These are phyloP conservation scores for Chaetomium tenue DNA, from an alignment of 495 filamentous ascomycete species.

Conservation along the genomic window DNA sequence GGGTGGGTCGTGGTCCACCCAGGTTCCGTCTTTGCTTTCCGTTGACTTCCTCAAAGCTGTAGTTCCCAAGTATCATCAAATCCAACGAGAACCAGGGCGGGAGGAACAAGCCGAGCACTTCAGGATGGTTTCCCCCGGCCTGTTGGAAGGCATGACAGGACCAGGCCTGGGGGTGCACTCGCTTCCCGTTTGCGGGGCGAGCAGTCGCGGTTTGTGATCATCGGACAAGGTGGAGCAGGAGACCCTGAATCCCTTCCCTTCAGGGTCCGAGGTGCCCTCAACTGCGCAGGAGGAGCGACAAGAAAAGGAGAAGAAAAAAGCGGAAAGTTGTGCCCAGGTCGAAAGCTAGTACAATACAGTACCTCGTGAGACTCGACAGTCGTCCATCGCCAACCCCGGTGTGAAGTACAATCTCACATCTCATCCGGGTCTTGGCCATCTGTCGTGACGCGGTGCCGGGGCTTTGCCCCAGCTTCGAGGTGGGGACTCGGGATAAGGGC, in stretches of 20 bases:
- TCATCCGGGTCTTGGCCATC: neutral
- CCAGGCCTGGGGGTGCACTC: neutral
- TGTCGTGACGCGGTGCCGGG: neutral
- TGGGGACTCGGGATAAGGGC: neutral
- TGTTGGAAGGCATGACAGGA: neutral
- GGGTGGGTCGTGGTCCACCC: neutral
- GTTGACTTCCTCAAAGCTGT: neutral
- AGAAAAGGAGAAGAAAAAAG: no score
- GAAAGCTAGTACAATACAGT: no score
- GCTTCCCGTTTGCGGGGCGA: neutral
- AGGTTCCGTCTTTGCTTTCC: neutral
- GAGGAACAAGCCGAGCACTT: no score
- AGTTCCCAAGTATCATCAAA: no score
- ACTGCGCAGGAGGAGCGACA: no score
- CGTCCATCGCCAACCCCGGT: no score
- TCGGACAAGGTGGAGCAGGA: constrained; percentile 4
- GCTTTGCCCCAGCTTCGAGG: neutral
- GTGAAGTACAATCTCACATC: no score
- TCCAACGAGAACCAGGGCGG: no score
- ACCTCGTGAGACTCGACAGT: no score
- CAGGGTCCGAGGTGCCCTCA: no score
- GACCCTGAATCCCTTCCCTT: neutral
- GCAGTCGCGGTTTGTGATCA: neutral
- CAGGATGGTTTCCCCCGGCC: no score
- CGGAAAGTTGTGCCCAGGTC: no score